These are phyloP conservation scores for Mytilinidion resinicola DNA, from an alignment of 495 filamentous ascomycete species.

Conservation along the genomic window DNA sequence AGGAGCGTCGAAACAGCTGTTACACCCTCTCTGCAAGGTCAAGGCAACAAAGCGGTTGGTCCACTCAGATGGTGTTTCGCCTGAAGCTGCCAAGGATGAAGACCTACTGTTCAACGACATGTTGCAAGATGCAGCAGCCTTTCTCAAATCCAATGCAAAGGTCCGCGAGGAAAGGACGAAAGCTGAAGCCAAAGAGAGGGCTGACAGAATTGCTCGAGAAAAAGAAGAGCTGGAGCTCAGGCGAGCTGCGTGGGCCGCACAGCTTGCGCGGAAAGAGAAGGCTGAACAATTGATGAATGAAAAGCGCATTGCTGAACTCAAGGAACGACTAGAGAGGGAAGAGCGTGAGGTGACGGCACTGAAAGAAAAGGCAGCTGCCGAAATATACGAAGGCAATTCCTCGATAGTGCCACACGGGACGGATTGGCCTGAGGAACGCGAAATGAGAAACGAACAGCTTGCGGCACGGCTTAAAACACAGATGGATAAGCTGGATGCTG, in stretches of 20 bases:
- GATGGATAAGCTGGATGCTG: neutral
- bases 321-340: neutral
- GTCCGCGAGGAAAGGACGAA: conserved; percentile 8
- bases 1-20: neutral
- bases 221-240: neutral
- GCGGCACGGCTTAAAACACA: neutral
- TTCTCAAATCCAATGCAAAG: conserved; percentile 3
- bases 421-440: neutral
- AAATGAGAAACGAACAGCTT: neutral
- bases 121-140: neutral
- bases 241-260: neutral
- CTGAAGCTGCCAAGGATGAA: neutral
- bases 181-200: conserved; percentile 9
- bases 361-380: neutral
- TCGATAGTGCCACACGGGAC: neutral
- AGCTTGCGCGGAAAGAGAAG: neutral
- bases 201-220: neutral
- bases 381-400: neutral
- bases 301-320: neutral
- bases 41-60: conserved; percentile 12
- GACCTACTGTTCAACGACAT: neutral
- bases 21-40: conserved; percentile 16
- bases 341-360: neutral
- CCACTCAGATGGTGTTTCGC: neutral
- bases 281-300: neutral